Evolutionary conservation across 2,329 filamentous ascomycete genomes (phyloP).

Genomic region (Teratosphaeria viscida): DNA sequence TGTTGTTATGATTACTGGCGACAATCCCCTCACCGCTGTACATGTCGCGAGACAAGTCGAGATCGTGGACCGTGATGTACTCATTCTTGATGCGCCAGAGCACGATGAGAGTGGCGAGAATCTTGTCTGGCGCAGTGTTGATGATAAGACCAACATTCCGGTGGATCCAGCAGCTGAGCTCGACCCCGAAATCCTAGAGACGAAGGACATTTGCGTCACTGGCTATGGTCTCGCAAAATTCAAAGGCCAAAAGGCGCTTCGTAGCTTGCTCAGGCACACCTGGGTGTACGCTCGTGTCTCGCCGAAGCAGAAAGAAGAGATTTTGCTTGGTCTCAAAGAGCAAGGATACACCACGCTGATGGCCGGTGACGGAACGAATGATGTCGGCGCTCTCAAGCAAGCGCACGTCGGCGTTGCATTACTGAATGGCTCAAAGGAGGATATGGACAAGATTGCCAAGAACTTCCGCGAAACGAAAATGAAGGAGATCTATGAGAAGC

Average conservation of each 20-base stretch:
- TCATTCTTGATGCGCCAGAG: constrained; percentile 92
- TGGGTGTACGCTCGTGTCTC: constrained; percentile 99
- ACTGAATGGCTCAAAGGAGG: constrained; percentile 86
- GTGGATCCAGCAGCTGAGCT: constrained; percentile 76
- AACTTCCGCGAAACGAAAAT: constrained; percentile 91
- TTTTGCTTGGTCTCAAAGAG: constrained; percentile 90
- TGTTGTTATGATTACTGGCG: constrained; percentile 97
- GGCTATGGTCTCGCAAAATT: constrained; percentile 88
- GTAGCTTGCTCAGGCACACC: constrained; percentile 69
- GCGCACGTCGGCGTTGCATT: constrained; percentile 94
- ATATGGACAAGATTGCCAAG: constrained; percentile 82
- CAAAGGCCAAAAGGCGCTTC: constrained; percentile 66
- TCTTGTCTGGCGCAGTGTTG: constrained; percentile 88
- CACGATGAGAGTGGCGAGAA: constrained; percentile 70
- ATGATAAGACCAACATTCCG: constrained; percentile 76
- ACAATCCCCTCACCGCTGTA: constrained; percentile 92
- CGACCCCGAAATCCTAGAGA: constrained; percentile 67
- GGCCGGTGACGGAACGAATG: constrained; percentile 97
- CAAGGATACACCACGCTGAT: constrained; percentile 97
- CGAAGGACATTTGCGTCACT: constrained; percentile 89
- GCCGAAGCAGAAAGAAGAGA: constrained; percentile 97
- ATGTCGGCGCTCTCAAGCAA: constrained; percentile 95
- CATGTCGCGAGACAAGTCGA: constrained; percentile 93
- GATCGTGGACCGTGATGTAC: constrained; percentile 88
- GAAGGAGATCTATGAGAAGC: constrained; percentile 98